Conservation (phyloP, 2,329 filamentous ascomycete genomes). For the Plenodomus biglobosus region DNA sequence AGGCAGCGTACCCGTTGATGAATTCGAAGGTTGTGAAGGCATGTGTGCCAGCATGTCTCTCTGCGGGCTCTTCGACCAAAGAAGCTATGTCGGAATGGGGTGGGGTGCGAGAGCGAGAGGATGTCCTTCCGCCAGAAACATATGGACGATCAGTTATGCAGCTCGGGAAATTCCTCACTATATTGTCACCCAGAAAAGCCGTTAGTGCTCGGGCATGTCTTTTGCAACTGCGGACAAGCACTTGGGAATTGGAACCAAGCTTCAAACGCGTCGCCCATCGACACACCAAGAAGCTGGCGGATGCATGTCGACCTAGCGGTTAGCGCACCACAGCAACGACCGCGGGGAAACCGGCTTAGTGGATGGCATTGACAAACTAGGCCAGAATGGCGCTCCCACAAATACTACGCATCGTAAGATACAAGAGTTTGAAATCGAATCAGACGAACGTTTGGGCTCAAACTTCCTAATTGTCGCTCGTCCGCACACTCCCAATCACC, state of each 20-base stretch:
- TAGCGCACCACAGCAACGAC: constrained; percentile 38
- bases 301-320: constrained; percentile 35
- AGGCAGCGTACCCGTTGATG: constrained; percentile 33
- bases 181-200: constrained; percentile 29
- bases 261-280: constrained; percentile 37
- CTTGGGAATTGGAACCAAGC: constrained; percentile 35
- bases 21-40: constrained; percentile 39
- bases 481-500: not conserved
- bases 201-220: constrained; percentile 30
- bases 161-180: constrained; percentile 37
- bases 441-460: not conserved
- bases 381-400: constrained; percentile 32
- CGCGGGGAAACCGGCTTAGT: constrained; percentile 40
- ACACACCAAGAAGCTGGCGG: constrained; percentile 30
- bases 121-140: constrained; percentile 25
- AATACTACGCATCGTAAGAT: constrained; percentile 26
- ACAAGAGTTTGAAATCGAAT: constrained; percentile 22
- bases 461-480: not conserved
- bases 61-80: constrained; percentile 19
- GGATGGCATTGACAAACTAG: constrained; percentile 30
- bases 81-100: constrained; percentile 23
- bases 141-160: constrained; percentile 32
- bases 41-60: constrained; percentile 43
- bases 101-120: constrained; percentile 23
- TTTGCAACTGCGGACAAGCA: constrained; percentile 35